Percentiles rank a stretch among this genome's conserved stretches.
These are phyloP conservation scores for Rosa rugosa DNA, from an alignment of 306 rosid genomes.

Conservation along the genomic window DNA sequence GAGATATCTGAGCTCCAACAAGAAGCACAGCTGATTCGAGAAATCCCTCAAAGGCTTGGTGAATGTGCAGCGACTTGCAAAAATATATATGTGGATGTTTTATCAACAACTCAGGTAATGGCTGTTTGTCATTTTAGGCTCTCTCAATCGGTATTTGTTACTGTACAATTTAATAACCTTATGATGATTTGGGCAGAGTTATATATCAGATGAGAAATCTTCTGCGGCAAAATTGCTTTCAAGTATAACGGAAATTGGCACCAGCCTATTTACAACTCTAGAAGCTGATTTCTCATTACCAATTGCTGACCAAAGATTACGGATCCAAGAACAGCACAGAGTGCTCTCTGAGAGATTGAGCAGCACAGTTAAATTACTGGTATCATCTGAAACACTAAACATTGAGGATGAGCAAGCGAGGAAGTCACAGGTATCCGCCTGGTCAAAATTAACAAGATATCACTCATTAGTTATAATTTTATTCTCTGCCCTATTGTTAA, in stretches of 20 bases:
- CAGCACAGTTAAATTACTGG: constrained; percentile 48
- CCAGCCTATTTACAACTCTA: constrained; percentile 54
- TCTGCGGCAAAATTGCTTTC: constrained; percentile 54
- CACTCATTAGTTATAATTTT: constrained; percentile 48
- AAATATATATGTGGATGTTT: constrained; percentile 57
- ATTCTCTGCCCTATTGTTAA: constrained; percentile 39
- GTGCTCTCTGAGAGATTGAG: constrained; percentile 53
- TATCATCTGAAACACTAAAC: constrained; percentile 46
- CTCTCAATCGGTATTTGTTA: constrained; percentile 19
- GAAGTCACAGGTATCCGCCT: constrained; percentile 68
- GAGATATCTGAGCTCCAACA: constrained; percentile 50
- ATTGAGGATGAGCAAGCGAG: constrained; percentile 34
- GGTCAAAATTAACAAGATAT: constrained; percentile 53
- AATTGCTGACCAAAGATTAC: constrained; percentile 35
- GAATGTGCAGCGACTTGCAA: constrained; percentile 57
- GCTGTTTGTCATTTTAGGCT: constrained; percentile 17
- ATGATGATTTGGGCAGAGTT: constrained; percentile 42
- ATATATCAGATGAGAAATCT: constrained; percentile 43
- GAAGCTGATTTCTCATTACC: constrained; percentile 51
- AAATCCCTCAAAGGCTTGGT: constrained; percentile 46
- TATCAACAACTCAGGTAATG: constrained; percentile 66
- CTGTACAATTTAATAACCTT: constrained; percentile 19
- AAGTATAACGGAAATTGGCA: constrained; percentile 63
- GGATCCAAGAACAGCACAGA: constrained; percentile 50
- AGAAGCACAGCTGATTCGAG: constrained; percentile 50